These are phyloP conservation scores for Drechslerella stenobrocha DNA, from an alignment of 2,329 filamentous ascomycete genomes.

Conservation along the genomic window DNA sequence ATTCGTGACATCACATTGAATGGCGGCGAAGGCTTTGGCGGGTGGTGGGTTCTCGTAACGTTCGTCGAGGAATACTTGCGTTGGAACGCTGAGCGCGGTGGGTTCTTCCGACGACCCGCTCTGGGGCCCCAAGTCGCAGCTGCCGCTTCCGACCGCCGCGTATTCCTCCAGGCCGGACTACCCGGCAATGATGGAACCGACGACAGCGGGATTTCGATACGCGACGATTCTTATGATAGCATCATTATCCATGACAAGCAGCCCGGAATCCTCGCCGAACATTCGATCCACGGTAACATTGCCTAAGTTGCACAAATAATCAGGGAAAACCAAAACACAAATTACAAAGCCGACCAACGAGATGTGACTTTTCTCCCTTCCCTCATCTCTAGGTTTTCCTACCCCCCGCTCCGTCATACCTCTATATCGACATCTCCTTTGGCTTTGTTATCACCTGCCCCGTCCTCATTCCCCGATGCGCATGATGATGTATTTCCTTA, in stretches of 20 bases:
- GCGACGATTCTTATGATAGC: conserved; percentile 48
- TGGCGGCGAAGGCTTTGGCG: conserved; percentile 78
- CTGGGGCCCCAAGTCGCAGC: conserved; percentile 14
- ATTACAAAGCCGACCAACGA: not conserved
- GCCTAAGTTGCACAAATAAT: not conserved
- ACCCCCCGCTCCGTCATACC: not conserved
- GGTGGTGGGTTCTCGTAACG: conserved; percentile 93
- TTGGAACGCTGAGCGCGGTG: conserved; percentile 86
- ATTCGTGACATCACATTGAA: conserved; percentile 79
- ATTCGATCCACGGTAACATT: not conserved
- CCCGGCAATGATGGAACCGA: conserved; percentile 28
- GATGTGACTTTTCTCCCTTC: not conserved
- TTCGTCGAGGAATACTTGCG: conserved; percentile 93
- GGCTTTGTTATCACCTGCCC: not conserved
- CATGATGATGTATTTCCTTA: conserved; percentile 40
- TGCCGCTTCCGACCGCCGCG: conserved; percentile 1
- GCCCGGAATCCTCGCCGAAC: conserved; percentile 26
- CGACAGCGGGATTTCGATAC: conserved; percentile 44
- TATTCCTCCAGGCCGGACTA: conserved; percentile 20
- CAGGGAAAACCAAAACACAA: not conserved
- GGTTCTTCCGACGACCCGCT: conserved; percentile 68
- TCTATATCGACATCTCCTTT: not conserved
- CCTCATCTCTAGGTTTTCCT: not conserved
- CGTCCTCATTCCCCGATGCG: conserved; percentile 2
- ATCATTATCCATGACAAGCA: conserved; percentile 44